These are phyloP conservation scores for Maudiozyma saulgeensis DNA, from an alignment of 805 yeast species.

Conservation along the genomic window DNA sequence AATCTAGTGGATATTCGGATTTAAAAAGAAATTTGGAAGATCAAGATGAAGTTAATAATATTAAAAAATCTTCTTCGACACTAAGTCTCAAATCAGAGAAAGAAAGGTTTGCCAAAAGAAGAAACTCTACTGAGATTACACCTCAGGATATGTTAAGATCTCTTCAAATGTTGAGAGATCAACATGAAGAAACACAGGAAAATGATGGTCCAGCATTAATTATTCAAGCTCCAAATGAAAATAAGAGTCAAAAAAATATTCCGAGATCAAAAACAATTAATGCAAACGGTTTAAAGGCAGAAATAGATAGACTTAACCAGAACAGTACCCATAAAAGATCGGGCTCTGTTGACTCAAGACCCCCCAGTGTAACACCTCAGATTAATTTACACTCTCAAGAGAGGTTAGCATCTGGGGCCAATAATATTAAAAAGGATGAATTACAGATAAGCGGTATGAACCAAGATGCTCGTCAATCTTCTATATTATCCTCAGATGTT, in stretches of 20 bases:
- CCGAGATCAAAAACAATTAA: conserved; percentile 4
- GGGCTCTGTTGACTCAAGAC: not conserved
- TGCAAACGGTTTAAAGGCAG: not conserved
- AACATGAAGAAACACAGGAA: conserved; percentile 36
- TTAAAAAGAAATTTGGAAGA: not conserved
- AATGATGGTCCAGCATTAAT: conserved; percentile 73
- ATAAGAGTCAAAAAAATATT: not conserved
- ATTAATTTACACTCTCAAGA: not conserved
- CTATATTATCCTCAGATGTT: not conserved
- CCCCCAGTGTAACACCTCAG: not conserved
- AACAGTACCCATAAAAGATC: conserved; percentile 1
- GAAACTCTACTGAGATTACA: conserved; percentile 41
- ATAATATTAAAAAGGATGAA: not conserved
- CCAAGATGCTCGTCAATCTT: not conserved
- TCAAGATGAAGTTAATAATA: not conserved
- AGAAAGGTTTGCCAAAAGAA: conserved; percentile 28
- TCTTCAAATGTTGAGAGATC: conserved; percentile 64
- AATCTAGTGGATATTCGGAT: not conserved
- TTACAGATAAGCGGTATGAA: not conserved
- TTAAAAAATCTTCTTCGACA: not conserved
- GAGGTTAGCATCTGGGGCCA: not conserved
- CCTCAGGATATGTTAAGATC: conserved; percentile 83
- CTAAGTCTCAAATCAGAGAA: conserved; percentile 1
- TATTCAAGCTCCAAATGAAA: conserved; percentile 52
- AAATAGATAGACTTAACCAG: not conserved